A percentile compares a stretch with the other conserved stretches of the same genome.
These are phyloP conservation scores for Claviceps paspali DNA, from an alignment of 2,329 filamentous ascomycete species.

Conservation along the genomic window DNA sequence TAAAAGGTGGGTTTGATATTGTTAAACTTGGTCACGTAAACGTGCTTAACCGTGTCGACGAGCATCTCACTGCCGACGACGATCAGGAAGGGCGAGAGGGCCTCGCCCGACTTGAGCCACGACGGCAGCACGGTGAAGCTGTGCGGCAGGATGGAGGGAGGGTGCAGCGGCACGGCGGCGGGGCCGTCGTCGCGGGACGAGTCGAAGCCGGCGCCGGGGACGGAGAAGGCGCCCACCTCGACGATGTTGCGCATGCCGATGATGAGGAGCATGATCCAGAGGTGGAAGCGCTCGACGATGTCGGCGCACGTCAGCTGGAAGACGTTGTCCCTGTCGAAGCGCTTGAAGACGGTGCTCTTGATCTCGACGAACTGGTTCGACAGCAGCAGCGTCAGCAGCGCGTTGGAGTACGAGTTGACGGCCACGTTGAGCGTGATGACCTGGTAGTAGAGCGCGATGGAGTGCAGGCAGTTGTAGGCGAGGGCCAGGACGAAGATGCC, in stretches of 20 bases:
- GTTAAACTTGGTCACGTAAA: conserved; percentile 97
- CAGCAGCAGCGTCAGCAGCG: conserved; percentile 75
- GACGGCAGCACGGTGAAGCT: conserved; percentile 82
- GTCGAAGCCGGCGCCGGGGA: conserved; percentile 38
- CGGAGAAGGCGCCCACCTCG: conserved; percentile 74
- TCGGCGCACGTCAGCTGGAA: conserved; percentile 96
- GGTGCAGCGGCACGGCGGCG: conserved; percentile 43
- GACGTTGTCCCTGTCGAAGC: conserved; percentile 93
- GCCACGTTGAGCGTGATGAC: conserved; percentile 96
- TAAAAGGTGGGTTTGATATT: conserved; percentile 89
- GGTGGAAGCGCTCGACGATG: conserved; percentile 89
- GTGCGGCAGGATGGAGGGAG: conserved; percentile 65
- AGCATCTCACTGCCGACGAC: conserved; percentile 94
- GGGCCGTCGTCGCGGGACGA: conserved; percentile 32
- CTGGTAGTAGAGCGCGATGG: conserved; percentile 84
- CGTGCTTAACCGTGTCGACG: conserved; percentile 93
- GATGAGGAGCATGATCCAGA: conserved; percentile 94
- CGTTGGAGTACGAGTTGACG: conserved; percentile 97
- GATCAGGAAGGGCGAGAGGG: conserved; percentile 82
- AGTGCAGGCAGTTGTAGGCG: conserved; percentile 75
- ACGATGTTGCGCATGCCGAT: conserved; percentile 94
- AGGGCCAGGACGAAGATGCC: conserved; percentile 84
- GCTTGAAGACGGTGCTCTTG: conserved; percentile 96
- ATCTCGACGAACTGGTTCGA: conserved; percentile 99
- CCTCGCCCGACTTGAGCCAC: conserved; percentile 63